Base-by-base conservation (phyloP, 73 alveolate species). In the Durusdinium trenchii region DNA sequence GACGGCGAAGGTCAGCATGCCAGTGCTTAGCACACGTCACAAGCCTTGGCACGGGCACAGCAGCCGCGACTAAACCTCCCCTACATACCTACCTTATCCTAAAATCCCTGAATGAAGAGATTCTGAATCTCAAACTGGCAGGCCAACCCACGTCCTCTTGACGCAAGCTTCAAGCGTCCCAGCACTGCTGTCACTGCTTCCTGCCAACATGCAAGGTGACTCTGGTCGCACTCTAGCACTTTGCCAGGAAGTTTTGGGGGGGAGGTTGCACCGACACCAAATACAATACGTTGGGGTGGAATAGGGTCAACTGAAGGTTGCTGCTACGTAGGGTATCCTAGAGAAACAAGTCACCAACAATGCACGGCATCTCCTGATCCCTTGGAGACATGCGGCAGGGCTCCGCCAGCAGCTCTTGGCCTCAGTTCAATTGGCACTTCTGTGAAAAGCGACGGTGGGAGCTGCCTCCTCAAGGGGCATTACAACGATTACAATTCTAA, bases 1-100 rank as follows among this genome's bases (percentile, higher is more conserved):
- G 86, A 26, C 38, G 35, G 35, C 96, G 96, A 69, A 89, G 48
- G 32, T 89, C 96, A 2, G 96, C 96, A 51, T 89, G 96, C 96
- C 96, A 89, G 50, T 89, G 85, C 85, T 67, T 60, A 50, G 96
- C 96, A 3, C 86, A 43, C 35, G 14, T 28, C 54, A 48, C 96
- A 47, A 89, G 76, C 96, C 96, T 89, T 51, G 30, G 60, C 67
- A 38, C 20, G 1, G 36, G 3, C 73, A 60, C 30, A 60, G 73
- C 73, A 23, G 30, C 30, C 18, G 73, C 7, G n/a, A n/a, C n/a
- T n/a, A n/a, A n/a, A n/a, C n/a, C n/a, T n/a, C n/a, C n/a, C n/a
- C n/a, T n/a, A n/a, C n/a, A n/a, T n/a, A n/a, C n/a, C n/a, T n/a
- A n/a, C n/a, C n/a, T n/a, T 60, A 32, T 60, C 30, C 32, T 60